Evolutionary conservation across 1,284 basidiomycete species (phyloP).

Genomic region (Hypsizygus ulmarius): DNA sequence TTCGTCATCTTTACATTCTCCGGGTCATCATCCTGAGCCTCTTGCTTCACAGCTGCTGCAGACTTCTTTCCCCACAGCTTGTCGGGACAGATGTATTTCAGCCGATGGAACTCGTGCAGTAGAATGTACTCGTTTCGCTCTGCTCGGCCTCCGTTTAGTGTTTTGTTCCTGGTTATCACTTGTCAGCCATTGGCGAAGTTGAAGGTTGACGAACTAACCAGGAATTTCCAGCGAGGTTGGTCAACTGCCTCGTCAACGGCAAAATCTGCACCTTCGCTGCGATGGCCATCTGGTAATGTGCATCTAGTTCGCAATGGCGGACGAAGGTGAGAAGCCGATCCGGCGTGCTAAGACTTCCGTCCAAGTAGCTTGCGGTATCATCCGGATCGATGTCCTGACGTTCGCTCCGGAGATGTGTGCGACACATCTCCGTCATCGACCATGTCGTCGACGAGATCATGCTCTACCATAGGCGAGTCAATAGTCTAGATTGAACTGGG

Average conservation of each 20-base stretch:
- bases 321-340: conserved; percentile 86
- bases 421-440: conserved; percentile 97
- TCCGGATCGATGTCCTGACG: conserved; percentile 95
- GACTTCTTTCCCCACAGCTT: conserved; percentile 84
- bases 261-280: conserved; percentile 80
- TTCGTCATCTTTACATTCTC: conserved; percentile 53
- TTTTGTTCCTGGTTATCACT: conserved; percentile 74
- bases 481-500: neutral
- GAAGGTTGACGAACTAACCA: conserved; percentile 57
- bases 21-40: conserved; percentile 67
- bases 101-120: conserved; percentile 94
- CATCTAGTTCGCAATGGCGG: conserved; percentile 89
- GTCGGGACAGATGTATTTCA: conserved; percentile 97
- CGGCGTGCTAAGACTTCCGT: conserved; percentile 77
- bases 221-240: conserved; percentile 96
- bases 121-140: conserved; percentile 99
- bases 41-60: conserved; percentile 52
- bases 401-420: conserved; percentile 82
- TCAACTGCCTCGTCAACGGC: conserved; percentile 86
- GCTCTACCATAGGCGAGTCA: conserved; percentile 46
- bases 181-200: neutral
- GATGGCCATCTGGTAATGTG: conserved; percentile 96
- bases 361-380: conserved; percentile 90
- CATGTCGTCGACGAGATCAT: conserved; percentile 97
- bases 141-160: conserved; percentile 92